phyloP scores from a whole-genome alignment of 75 land plant genomes.

The Pseudotsuga menziesii region DNA sequence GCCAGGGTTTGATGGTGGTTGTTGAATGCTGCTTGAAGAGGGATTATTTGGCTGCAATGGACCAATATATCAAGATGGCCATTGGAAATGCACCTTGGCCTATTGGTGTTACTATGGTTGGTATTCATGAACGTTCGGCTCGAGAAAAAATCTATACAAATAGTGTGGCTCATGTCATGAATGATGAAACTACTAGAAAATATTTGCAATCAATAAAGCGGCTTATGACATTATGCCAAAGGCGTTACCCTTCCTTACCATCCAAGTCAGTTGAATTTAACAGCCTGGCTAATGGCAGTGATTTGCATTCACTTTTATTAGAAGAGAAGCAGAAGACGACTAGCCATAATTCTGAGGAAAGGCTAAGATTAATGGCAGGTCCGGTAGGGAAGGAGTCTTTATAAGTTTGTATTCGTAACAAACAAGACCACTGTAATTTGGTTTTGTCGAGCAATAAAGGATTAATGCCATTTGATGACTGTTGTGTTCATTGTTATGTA shows the following conservation, averaged over 20 bases:
- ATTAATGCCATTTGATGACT: too few species aligned
- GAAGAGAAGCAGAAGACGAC: conserved; percentile 45
- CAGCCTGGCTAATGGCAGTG: conserved; percentile 98
- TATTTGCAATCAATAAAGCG: conserved; percentile 93
- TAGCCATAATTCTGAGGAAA: conserved; percentile 49
- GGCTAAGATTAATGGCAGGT: conserved; percentile 54
- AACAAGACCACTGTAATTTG: too few species aligned
- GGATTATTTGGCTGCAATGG: conserved; percentile 97
- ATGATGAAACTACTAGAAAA: conserved; percentile 98
- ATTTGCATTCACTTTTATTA: conserved; percentile 73
- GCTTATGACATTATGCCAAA: conserved; percentile 93
- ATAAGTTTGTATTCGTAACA: too few species aligned
- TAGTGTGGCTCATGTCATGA: conserved; percentile 99
- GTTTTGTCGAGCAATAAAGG: too few species aligned
- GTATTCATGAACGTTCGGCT: conserved; percentile 99
- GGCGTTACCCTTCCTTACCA: conserved; percentile 88
- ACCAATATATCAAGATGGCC: conserved; percentile 93
- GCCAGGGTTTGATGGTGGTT: conserved; percentile 70
- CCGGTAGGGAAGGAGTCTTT: too few species aligned
- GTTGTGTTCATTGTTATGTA: too few species aligned
- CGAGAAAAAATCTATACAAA: conserved; percentile 98
- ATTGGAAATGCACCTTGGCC: conserved; percentile 99
- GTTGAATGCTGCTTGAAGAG: conserved; percentile 83
- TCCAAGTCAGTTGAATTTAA: conserved; percentile 98
- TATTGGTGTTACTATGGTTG: conserved; percentile 99